Percentiles rank a stretch among this genome's conserved stretches.
Conservation (phyloP, 2,329 filamentous ascomycete species). For the Pseudocercospora pini-densiflorae region DNA sequence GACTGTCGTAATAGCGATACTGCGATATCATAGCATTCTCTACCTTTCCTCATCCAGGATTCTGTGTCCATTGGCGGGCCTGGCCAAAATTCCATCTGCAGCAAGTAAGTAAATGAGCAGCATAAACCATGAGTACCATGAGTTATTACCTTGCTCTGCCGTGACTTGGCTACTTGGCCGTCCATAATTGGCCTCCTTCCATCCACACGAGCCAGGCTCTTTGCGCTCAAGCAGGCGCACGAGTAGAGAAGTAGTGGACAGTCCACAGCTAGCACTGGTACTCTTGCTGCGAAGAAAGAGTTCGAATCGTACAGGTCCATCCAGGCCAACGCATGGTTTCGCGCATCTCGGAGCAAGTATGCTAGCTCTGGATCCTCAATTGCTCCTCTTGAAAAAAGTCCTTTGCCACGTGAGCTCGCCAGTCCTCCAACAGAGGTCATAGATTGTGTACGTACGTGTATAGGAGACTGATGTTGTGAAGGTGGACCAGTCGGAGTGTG, state of each 20-base stretch:
- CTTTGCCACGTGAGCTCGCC: constrained; percentile 39
- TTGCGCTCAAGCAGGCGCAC: constrained; percentile 65
- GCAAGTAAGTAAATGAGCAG: constrained; percentile 15
- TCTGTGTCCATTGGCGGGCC: constrained; percentile 41
- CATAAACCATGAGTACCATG: background rate
- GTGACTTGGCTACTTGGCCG: constrained; percentile 43
- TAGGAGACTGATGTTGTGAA: constrained; percentile 20
- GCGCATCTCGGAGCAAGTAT: constrained; percentile 58
- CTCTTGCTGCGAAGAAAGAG: constrained; percentile 64
- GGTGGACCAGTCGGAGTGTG: constrained; percentile 23
- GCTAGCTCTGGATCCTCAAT: constrained; percentile 46
- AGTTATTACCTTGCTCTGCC: constrained; percentile 30
- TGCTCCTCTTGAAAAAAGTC: constrained; percentile 28
- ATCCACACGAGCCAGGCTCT: constrained; percentile 61
- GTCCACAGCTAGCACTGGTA: constrained; percentile 60
- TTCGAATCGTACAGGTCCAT: constrained; percentile 63
- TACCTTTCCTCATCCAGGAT: constrained; percentile 61
- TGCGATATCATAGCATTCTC: constrained; percentile 61
- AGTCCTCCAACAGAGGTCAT: constrained; percentile 31
- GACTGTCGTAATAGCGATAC: constrained; percentile 41
- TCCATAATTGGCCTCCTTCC: constrained; percentile 56
- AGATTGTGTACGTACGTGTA: constrained; percentile 39
- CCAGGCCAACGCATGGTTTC: constrained; percentile 19
- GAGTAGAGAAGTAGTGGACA: constrained; percentile 58
- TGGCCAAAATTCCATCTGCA: constrained; percentile 56